A percentile compares a stretch with the other conserved stretches of the same genome.
phyloP scores from a whole-genome alignment of 805 yeast genomes.

The Kazachstania martiniae region DNA sequence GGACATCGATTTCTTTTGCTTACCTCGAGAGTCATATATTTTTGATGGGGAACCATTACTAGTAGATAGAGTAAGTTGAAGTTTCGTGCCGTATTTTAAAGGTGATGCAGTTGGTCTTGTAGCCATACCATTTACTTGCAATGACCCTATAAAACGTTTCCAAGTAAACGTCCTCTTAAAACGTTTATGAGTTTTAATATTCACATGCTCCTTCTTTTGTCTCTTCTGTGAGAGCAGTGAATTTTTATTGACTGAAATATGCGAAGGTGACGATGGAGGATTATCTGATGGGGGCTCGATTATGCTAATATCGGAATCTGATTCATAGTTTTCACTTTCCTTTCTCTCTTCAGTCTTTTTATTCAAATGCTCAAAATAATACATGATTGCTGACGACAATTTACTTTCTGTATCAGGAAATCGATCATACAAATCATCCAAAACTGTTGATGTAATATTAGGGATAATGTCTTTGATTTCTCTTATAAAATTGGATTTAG shows the following conservation, averaged over 20 bases:
- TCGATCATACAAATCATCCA: conserved; percentile 19
- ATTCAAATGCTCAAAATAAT: conserved; percentile 27
- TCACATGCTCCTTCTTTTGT: conserved; percentile 2
- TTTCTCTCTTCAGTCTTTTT: neutral
- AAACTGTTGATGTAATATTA: conserved; percentile 16
- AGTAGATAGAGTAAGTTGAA: conserved; percentile 29
- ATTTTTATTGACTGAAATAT: neutral
- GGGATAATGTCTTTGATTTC: conserved; percentile 30
- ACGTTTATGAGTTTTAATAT: conserved; percentile 5
- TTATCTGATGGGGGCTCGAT: no score
- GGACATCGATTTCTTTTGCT: conserved; percentile 18
- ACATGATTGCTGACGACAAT: conserved; percentile 31
- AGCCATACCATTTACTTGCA: conserved; percentile 58
- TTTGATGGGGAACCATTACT: conserved; percentile 19
- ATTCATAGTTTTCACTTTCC: neutral
- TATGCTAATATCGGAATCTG: no score
- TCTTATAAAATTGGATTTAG: conserved; percentile 16
- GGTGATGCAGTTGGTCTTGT: conserved; percentile 50
- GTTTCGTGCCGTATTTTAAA: conserved; percentile 32
- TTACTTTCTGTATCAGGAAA: conserved; percentile 21
- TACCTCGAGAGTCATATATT: conserved; percentile 16
- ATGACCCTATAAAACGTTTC: conserved; percentile 46
- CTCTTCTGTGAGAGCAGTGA: conserved; percentile 1
- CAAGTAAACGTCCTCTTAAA: conserved; percentile 16
- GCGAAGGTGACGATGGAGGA: neutral